A percentile compares a stretch with the other conserved stretches of the same genome.
Evolutionary conservation across 2,329 filamentous ascomycete genomes (phyloP).

Genomic region (Ophiostoma pallidulum): DNA sequence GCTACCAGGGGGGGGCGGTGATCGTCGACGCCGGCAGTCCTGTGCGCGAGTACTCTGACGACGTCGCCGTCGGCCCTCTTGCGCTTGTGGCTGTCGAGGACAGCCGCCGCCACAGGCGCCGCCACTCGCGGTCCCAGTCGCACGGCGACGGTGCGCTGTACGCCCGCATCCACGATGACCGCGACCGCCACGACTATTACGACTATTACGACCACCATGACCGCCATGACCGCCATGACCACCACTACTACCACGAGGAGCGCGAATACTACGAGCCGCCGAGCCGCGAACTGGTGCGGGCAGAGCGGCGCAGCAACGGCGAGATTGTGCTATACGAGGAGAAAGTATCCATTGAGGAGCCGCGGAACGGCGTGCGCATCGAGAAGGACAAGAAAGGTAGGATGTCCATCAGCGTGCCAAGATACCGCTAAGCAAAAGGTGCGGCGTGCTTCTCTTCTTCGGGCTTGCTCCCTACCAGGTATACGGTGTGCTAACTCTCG

Average conservation of each 20-base stretch:
- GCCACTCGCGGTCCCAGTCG: conserved; percentile 19
- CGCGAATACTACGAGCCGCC: conserved; percentile 57
- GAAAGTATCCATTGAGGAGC: conserved; percentile 42
- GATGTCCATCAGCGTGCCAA: conserved; percentile 76
- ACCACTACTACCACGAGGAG: conserved; percentile 45
- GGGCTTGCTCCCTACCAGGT: background rate
- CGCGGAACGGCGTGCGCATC: conserved; percentile 53
- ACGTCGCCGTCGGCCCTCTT: conserved; percentile 30
- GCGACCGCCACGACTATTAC: conserved; percentile 50
- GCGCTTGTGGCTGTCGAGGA: conserved; percentile 28
- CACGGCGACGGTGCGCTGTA: conserved; percentile 51
- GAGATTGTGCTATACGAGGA: conserved; percentile 56
- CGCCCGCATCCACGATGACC: conserved; percentile 57
- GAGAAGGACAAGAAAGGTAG: conserved; percentile 94
- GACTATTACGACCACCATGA: conserved; percentile 44
- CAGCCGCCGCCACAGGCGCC: conserved; percentile 15
- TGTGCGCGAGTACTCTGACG: conserved; percentile 26
- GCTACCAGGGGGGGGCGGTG: too few species aligned
- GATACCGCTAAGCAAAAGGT: conserved; percentile 53
- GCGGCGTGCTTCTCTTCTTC: conserved; percentile 26
- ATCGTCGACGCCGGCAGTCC: conserved; percentile 31
- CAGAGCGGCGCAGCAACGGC: conserved; percentile 49
- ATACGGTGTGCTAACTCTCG: background rate
- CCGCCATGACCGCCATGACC: too few species aligned
- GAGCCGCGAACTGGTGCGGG: conserved; percentile 45